Conservation (phyloP, 345 rosid genomes). For the Rubroshorea leprosula region DNA sequence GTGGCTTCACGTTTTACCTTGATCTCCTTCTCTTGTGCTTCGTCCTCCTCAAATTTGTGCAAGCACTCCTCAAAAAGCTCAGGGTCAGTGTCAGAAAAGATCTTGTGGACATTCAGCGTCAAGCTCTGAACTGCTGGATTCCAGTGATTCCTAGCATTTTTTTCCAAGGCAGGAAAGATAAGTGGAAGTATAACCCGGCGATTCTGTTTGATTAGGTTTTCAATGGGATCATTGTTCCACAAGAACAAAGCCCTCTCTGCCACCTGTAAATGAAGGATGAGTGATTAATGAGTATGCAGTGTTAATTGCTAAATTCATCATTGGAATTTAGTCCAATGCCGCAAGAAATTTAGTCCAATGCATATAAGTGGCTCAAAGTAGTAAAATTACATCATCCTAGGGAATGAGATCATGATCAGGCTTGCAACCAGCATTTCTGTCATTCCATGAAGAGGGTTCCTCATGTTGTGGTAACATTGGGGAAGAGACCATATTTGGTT, state of each 20-base stretch:
- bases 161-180: constrained; percentile 67
- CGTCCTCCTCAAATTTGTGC: constrained; percentile 55
- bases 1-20: constrained; percentile 45
- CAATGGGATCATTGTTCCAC: constrained; percentile 90
- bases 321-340: too few relatives aligned
- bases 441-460: too few relatives aligned
- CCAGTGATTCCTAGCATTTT: constrained; percentile 71
- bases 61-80: constrained; percentile 72
- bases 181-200: constrained; percentile 69
- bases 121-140: constrained; percentile 77
- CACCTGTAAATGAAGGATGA: constrained; percentile 41
- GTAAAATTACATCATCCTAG: neutral
- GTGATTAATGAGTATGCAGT: too few relatives aligned
- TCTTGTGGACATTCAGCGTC: constrained; percentile 68
- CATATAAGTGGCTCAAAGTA: neutral
- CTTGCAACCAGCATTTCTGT: too few relatives aligned
- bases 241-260: constrained; percentile 81
- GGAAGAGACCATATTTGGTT: too few relatives aligned
- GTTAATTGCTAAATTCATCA: too few relatives aligned
- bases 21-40: constrained; percentile 43
- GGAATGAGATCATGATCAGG: too few relatives aligned
- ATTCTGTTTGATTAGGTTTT: constrained; percentile 66
- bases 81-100: constrained; percentile 61
- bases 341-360: neutral
- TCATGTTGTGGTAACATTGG: too few relatives aligned